Conservation (phyloP, 2,329 filamentous ascomycete species). For the Colletotrichum abscissum region DNA sequence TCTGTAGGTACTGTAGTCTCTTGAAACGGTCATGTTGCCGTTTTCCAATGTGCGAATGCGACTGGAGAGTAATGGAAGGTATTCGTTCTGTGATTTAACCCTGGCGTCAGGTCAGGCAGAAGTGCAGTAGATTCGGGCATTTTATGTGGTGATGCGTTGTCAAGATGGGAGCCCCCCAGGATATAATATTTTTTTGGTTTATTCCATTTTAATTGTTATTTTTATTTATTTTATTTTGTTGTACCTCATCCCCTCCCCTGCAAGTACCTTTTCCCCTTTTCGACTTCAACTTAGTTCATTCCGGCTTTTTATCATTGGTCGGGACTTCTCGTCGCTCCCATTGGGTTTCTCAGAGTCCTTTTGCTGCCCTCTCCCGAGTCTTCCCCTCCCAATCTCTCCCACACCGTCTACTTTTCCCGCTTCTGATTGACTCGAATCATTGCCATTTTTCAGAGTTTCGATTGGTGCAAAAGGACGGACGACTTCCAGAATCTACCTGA, state of each 20-base stretch:
- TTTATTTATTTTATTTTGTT: slow-evolving; percentile 30
- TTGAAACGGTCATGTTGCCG: slow-evolving; percentile 10
- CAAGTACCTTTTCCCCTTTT: neutral
- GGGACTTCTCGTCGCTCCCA: neutral
- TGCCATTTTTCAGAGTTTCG: slow-evolving; percentile 2
- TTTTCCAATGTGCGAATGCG: slow-evolving; percentile 4
- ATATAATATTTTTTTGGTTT: neutral
- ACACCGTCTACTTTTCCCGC: slow-evolving; percentile 1
- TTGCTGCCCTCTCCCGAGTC: neutral
- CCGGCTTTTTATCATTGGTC: slow-evolving; percentile 5
- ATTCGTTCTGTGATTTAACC: slow-evolving; percentile 16
- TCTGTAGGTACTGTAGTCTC: neutral
- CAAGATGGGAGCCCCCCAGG: slow-evolving; percentile 45
- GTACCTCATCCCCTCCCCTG: neutral
- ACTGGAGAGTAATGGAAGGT: neutral
- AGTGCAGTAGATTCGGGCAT: slow-evolving; percentile 57
- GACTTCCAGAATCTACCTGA: slow-evolving; percentile 4
- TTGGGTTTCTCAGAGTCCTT: neutral
- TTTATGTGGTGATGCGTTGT: slow-evolving; percentile 64
- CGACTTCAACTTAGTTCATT: neutral
- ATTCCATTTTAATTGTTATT: slow-evolving; percentile 15
- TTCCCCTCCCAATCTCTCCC: neutral
- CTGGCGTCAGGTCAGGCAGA: slow-evolving; percentile 55
- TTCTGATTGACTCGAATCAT: slow-evolving; percentile 29
- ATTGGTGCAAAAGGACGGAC: slow-evolving; percentile 30